These are phyloP conservation scores for Arthrobotrys iridis DNA, from an alignment of 2,329 filamentous ascomycete genomes.

Conservation along the genomic window DNA sequence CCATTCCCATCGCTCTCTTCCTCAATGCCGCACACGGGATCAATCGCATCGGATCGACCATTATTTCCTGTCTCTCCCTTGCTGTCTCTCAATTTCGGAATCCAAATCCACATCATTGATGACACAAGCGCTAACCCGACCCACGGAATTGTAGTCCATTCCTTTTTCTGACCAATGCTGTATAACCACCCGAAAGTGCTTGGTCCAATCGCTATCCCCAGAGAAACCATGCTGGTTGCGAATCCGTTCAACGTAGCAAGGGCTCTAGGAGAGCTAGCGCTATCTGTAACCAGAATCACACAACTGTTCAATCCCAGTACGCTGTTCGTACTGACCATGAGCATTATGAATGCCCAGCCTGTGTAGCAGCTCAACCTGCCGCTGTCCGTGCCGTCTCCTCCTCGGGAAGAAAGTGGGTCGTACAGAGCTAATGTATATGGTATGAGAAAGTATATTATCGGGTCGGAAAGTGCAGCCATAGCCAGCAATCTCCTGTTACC, in stretches of 20 bases:
- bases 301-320: slow-evolving; percentile 28
- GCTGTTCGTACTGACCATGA: slow-evolving; percentile 3
- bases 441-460: slow-evolving; percentile 23
- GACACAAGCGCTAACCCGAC: slow-evolving; percentile 25
- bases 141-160: slow-evolving; percentile 37
- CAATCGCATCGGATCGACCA: no score
- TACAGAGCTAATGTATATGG: slow-evolving; percentile 29
- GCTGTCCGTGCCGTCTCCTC: no score
- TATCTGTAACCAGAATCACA: slow-evolving; percentile 34
- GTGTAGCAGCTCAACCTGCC: slow-evolving; percentile 17
- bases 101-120: slow-evolving; percentile 29
- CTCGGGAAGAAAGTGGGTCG: not conserved
- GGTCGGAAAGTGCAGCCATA: not conserved
- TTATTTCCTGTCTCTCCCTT: no score
- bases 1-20: no score
- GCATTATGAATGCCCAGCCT: not conserved
- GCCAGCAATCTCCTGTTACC: slow-evolving; percentile 9
- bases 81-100: slow-evolving; percentile 16
- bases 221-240: not conserved
- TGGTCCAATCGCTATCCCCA: slow-evolving; percentile 13
- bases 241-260: slow-evolving; percentile 31
- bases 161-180: slow-evolving; percentile 28
- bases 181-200: slow-evolving; percentile 30
- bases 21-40: no score
- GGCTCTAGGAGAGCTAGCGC: slow-evolving; percentile 12